phyloP scores from a whole-genome alignment of 805 yeast species.

The Kurtzmaniella fragi region DNA sequence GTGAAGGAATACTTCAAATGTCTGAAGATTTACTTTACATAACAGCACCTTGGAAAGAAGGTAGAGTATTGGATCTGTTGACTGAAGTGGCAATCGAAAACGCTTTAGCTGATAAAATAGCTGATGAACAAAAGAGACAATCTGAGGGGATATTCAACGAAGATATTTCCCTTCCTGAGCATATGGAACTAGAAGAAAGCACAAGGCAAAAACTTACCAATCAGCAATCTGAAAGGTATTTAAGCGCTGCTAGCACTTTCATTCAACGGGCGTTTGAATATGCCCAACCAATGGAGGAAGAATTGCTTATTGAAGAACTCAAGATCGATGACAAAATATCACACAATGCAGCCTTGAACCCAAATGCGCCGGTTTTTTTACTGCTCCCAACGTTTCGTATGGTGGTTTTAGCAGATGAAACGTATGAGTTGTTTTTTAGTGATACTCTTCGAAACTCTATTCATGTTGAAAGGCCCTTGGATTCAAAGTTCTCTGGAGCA shows the following conservation, averaged over 20 bases:
- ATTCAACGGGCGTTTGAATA: constrained; percentile 86
- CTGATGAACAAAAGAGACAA: constrained; percentile 29
- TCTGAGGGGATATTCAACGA: constrained; percentile 15
- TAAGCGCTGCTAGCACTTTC: constrained; percentile 82
- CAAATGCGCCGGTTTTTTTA: constrained; percentile 66
- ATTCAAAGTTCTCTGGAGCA: constrained; percentile 41
- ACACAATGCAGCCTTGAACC: constrained; percentile 81
- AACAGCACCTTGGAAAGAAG: constrained; percentile 84
- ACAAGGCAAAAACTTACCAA: constrained; percentile 58
- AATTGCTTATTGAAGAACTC: constrained; percentile 32
- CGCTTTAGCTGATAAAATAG: constrained; percentile 60
- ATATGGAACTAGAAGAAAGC: constrained; percentile 39
- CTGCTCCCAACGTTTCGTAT: constrained; percentile 87
- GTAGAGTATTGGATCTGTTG: constrained; percentile 54
- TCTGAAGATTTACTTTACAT: constrained; percentile 84
- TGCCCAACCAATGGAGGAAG: constrained; percentile 64
- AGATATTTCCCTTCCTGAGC: constrained; percentile 47
- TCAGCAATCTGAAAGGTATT: constrained; percentile 72
- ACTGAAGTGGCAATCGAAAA: constrained; percentile 62
- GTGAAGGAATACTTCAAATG: constrained; percentile 75
- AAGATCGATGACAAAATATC: constrained; percentile 34
- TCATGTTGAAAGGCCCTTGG: constrained; percentile 56
- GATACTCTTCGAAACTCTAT: constrained; percentile 62
- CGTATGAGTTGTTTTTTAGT: constrained; percentile 81
- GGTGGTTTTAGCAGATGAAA: constrained; percentile 92